These are phyloP conservation scores for Trichoderma arundinaceum DNA, from an alignment of 2,329 filamentous ascomycete species.

Conservation along the genomic window DNA sequence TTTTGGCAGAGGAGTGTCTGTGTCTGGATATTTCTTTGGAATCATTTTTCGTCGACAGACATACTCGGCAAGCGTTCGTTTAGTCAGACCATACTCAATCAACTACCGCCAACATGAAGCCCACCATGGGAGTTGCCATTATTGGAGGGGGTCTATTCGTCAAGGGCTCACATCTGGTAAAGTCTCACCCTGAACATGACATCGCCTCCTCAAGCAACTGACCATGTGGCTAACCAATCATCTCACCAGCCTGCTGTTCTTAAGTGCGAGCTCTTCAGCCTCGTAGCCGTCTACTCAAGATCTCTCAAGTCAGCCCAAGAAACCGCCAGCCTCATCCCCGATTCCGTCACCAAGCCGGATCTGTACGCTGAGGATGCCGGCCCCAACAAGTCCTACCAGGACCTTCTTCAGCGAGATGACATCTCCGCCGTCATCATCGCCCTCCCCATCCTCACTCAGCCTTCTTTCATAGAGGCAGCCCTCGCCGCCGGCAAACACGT, in stretches of 20 bases:
- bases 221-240: background rate
- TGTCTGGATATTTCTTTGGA: background rate
- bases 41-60: background rate
- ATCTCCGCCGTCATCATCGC: constrained; percentile 61
- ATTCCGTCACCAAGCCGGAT: constrained; percentile 44
- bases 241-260: constrained; percentile 60
- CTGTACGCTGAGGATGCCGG: constrained; percentile 64
- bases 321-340: constrained; percentile 48
- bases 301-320: constrained; percentile 62
- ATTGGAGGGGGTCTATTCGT: constrained; percentile 69
- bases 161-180: constrained; percentile 61
- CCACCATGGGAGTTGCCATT: constrained; percentile 60
- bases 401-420: constrained; percentile 60
- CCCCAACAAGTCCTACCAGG: constrained; percentile 53
- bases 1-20: background rate
- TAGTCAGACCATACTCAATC: background rate
- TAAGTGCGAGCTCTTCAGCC: constrained; percentile 53
- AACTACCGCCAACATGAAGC: background rate
- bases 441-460: constrained; percentile 68
- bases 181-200: constrained; percentile 14
- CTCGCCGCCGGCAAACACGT: constrained; percentile 72
- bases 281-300: constrained; percentile 72
- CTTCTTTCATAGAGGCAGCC: constrained; percentile 62
- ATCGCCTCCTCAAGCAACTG: background rate
- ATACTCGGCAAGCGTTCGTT: background rate